phyloP scores from a whole-genome alignment of 2,329 filamentous ascomycete species.

The Xenosphaeropsis pyriputrescens region DNA sequence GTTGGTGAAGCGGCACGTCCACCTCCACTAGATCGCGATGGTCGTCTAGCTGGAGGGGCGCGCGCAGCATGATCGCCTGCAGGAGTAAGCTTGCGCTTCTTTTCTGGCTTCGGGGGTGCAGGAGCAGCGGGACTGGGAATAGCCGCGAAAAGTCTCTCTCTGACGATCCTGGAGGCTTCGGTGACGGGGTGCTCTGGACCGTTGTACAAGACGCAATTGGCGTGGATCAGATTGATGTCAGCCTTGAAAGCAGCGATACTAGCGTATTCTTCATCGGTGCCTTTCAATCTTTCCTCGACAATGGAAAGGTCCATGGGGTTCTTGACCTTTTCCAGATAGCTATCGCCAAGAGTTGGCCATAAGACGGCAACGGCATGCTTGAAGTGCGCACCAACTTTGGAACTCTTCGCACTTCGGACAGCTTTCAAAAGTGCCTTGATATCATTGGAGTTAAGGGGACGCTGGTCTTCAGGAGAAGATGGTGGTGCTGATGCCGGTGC shows the following conservation, averaged over 20 bases:
- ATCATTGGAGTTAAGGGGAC: constrained; percentile 39
- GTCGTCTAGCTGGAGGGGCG: constrained; percentile 20
- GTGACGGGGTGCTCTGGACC: constrained; percentile 64
- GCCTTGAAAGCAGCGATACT: constrained; percentile 58
- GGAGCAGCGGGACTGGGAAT: constrained; percentile 39
- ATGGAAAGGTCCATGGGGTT: constrained; percentile 74
- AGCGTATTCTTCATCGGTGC: constrained; percentile 39
- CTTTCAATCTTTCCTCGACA: constrained; percentile 69
- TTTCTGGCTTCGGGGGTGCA: constrained; percentile 47
- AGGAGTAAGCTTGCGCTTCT: constrained; percentile 33
- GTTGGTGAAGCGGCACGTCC: constrained; percentile 18
- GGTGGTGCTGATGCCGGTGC: too few species aligned
- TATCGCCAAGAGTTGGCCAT: constrained; percentile 61
- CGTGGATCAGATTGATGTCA: constrained; percentile 64
- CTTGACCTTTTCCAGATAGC: constrained; percentile 53
- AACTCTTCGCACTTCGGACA: constrained; percentile 70
- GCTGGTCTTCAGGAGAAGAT: not conserved
- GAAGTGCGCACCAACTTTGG: constrained; percentile 66
- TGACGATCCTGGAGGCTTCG: constrained; percentile 34
- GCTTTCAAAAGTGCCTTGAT: constrained; percentile 48
- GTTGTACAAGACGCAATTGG: constrained; percentile 74
- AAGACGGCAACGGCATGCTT: constrained; percentile 62
- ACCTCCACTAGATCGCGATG: constrained; percentile 16
- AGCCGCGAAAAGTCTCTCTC: constrained; percentile 43
- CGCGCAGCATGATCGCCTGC: constrained; percentile 21